Evolutionary conservation across 257 asterid species (phyloP), one percentile per base, ranked within the genome.

Genomic region (Solanum verrucosum): DNA sequence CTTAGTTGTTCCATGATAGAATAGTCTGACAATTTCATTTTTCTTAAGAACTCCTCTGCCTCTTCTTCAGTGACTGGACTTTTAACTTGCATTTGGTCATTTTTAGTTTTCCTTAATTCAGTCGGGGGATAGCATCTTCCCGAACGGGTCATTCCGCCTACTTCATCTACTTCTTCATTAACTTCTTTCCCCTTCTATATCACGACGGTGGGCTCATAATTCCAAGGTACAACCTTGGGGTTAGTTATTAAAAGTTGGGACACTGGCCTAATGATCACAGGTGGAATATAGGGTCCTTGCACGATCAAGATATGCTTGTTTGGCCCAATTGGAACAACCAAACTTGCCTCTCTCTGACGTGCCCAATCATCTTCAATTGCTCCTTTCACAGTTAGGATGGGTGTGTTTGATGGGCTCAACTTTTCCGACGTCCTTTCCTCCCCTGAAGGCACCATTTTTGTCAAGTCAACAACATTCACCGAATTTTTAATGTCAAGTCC

Each of bases 371-470:
- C 7, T 4, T 49, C 21, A 15, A 2, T 2, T 15, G 3, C 23
- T 6, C 63, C 4, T 16, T 16, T 18, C n/a, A 18, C 3, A 52
- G 3, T 6, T 18, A 52, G 9, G 5, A 59, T 7, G 5, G 5
- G 12, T 59, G 11, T 59, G 5, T 3, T 59, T 20, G 5, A 18
- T 1, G 13, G 68, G 13, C 2, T 59, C 5, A 20, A 20, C 27
- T 3, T 59, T 59, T 20, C 2, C 0, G 0, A 3, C 2, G 2
- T 21, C 13, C 0, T 4, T 7, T 21, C 9, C 2, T 2, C 68
- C 12, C 4, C 11, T 0, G 9, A 59, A 59, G 11, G 13, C 25
- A 9, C 2, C 0, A 21, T 7, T 59, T 59, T 59, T 21, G 25
- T 8, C 27, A 8, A 7, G n/a, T 59, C 13, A 21, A 21, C 4